A percentile compares a stretch with the other conserved stretches of the same genome.
These are phyloP conservation scores for Solanum appendiculatum DNA, from an alignment of 257 asterid species.

Conservation along the genomic window DNA sequence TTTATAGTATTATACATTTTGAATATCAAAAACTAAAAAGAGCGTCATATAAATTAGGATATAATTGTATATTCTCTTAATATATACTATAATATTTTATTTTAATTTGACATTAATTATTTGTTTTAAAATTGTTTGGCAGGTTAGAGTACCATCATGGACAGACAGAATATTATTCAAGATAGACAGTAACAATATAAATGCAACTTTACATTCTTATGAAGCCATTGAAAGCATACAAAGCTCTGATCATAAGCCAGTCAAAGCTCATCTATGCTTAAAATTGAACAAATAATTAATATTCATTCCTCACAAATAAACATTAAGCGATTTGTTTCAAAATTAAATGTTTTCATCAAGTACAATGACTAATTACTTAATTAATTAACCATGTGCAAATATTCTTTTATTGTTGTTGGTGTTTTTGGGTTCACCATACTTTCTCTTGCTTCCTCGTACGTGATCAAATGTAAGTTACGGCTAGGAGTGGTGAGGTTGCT, in stretches of 20 bases:
- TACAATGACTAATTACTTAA: neutral
- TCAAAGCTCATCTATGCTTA: slow-evolving; percentile 61
- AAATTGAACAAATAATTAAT: slow-evolving; percentile 4
- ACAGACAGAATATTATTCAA: slow-evolving; percentile 65
- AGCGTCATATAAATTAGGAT: neutral
- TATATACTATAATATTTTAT: no score
- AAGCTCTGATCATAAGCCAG: slow-evolving; percentile 71
- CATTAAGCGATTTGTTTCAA: neutral
- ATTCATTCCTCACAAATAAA: neutral
- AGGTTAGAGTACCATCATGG: slow-evolving; percentile 84
- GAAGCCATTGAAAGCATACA: slow-evolving; percentile 37
- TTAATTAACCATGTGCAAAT: neutral
- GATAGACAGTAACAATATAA: slow-evolving; percentile 25
- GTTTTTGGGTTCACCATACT: neutral
- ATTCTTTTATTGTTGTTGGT: neutral
- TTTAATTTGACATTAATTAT: neutral
- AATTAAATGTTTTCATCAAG: neutral
- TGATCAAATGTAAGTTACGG: neutral
- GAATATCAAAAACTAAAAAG: neutral
- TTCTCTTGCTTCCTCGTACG: neutral
- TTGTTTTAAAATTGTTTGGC: neutral
- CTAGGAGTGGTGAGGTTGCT: neutral
- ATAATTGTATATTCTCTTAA: neutral
- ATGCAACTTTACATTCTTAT: slow-evolving; percentile 46
- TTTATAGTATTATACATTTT: neutral